Conservation (phyloP, 495 filamentous ascomycete species). For the Penicillium flavigenum region DNA sequence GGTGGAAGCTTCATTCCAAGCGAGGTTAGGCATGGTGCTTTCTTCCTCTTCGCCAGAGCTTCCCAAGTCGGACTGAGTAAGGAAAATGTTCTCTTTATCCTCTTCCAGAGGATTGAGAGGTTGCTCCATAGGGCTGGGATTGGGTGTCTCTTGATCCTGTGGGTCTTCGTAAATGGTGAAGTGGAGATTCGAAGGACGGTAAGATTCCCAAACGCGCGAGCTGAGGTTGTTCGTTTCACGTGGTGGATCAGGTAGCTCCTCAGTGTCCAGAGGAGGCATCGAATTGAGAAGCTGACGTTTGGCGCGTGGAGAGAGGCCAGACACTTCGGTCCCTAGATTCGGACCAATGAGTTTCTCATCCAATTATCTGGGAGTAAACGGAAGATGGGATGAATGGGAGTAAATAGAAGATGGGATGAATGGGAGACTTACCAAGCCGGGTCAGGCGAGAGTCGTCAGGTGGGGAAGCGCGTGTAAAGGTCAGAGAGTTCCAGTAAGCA, state of each 20-base stretch:
- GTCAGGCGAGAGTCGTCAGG: not conserved
- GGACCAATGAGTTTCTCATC: not conserved
- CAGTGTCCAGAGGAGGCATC: not conserved
- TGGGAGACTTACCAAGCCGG: not conserved
- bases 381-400: not conserved
- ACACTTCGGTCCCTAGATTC: not conserved
- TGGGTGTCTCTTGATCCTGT: not conserved
- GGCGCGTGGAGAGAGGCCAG: no score
- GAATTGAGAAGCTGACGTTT: no score
- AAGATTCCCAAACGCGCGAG: not conserved
- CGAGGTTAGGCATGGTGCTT: no score
- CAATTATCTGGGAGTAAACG: not conserved
- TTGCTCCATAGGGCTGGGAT: not conserved
- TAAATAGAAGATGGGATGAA: not conserved
- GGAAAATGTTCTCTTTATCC: not conserved
- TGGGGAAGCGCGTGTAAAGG: not conserved
- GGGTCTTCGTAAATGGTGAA: not conserved
- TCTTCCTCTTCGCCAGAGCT: not conserved
- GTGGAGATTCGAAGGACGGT: not conserved
- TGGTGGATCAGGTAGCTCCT: not conserved
- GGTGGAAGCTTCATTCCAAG: not conserved
- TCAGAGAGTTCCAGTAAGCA: not conserved
- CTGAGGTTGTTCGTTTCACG: not conserved
- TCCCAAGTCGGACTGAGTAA: not conserved
- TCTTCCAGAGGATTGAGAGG: not conserved